These are phyloP conservation scores for Sphaerosporella brunnea DNA, from an alignment of 495 filamentous ascomycete species.

Conservation along the genomic window DNA sequence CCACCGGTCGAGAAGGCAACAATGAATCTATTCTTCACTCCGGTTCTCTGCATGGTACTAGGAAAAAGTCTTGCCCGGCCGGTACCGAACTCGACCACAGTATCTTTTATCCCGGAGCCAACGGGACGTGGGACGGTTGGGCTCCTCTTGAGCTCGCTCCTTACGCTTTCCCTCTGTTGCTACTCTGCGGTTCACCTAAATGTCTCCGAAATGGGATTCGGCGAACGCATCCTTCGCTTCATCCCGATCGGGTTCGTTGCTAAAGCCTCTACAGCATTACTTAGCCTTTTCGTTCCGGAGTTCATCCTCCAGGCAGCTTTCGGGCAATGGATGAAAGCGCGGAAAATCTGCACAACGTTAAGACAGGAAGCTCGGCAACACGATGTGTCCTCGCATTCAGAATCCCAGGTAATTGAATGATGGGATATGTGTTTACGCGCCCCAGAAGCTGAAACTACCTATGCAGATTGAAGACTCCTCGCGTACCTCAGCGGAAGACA, in stretches of 20 bases:
- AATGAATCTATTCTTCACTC: no score
- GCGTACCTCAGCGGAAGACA: background rate
- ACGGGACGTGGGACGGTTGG: background rate
- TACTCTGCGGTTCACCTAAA: background rate
- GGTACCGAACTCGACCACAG: background rate
- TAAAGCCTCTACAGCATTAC: background rate
- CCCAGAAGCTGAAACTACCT: no score
- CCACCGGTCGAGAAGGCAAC: no score
- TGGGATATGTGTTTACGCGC: no score
- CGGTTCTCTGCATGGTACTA: no score
- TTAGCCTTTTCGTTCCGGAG: background rate
- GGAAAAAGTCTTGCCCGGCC: no score
- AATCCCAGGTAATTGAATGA: background rate
- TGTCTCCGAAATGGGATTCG: background rate
- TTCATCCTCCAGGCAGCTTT: background rate
- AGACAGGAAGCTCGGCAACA: background rate
- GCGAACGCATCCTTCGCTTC: background rate
- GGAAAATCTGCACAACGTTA: background rate
- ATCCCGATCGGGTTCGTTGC: background rate
- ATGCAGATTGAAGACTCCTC: background rate
- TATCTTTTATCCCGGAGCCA: background rate
- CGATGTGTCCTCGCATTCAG: background rate
- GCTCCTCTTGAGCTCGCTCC: background rate
- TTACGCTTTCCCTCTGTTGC: background rate
- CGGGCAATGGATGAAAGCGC: background rate